A percentile compares a stretch with the other conserved stretches of the same genome.
phyloP scores from a whole-genome alignment of 2,329 filamentous ascomycete species.

The Aspergillus chevalieri region DNA sequence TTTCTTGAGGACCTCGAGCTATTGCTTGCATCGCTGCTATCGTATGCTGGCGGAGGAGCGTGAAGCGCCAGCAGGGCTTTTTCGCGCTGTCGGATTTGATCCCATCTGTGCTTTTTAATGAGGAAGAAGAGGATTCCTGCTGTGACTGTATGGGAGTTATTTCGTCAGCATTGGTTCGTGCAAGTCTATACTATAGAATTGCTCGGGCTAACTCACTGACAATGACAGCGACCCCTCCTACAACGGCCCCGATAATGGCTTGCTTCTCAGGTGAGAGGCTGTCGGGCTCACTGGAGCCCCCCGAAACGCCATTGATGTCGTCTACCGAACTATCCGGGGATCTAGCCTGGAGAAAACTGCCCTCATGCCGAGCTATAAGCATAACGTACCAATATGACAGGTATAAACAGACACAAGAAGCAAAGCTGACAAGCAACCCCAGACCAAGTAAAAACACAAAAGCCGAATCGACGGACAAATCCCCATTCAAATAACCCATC shows the following conservation, averaged over 20 bases:
- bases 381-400: neutral
- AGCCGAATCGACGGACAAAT: neutral
- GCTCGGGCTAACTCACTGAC: conserved; percentile 15
- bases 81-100: conserved; percentile 16
- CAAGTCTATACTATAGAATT: neutral
- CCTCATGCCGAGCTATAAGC: neutral
- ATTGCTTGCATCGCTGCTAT: neutral
- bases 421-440: neutral
- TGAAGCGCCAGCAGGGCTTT: conserved; percentile 11
- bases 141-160: conserved; percentile 14
- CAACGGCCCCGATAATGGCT: conserved; percentile 24
- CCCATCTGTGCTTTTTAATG: conserved; percentile 18
- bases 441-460: neutral
- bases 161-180: neutral
- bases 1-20: neutral
- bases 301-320: too few species aligned
- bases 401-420: neutral
- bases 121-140: conserved; percentile 18
- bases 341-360: too few species aligned
- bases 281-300: too few species aligned
- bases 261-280: neutral
- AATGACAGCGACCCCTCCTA: conserved; percentile 20
- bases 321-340: too few species aligned
- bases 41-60: conserved; percentile 1
- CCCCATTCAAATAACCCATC: neutral